Base-by-base conservation (phyloP, 441 rosid genomes). In the Syzygium malaccense region DNA sequence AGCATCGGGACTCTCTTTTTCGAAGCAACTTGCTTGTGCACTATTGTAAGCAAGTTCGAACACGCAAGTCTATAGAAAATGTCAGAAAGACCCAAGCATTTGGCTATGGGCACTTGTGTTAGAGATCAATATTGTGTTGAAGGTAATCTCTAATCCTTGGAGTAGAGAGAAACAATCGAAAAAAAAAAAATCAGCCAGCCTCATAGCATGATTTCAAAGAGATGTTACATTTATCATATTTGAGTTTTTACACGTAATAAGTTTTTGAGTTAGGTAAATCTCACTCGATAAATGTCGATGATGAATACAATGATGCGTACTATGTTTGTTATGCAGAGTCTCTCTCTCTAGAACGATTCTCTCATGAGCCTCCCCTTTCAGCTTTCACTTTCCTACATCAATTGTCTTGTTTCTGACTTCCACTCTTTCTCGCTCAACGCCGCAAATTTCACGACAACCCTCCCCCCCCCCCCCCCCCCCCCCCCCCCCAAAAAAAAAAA, bases 31-130 rank as follows among this genome's bases (percentile, higher is more conserved):
- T 64, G 71, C 37, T n/a, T 5, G 10, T 64, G 71, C 71, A 64
- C 33, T 10, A 25, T 64, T n/a, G 23, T 30, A 32, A 64, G 37
- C 33, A 30, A 62, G 0, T 30, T 64, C 2, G 1, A 7, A 30
- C 41, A 30, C 1, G 37, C 0, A 2, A 26, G 13, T 57, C 62
- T 57, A 9, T 12, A 57, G 10, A 57, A 0, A 57, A 23, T 8
- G 62, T 57, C 1, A 25, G 23, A 57, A 57, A 20, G 0, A 57
- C n/a, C 62, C 25, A 57, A 57, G 62, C 62, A 4, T 57, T 57
- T 23, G 62, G 28, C 62, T 23, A 25, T 57, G 62, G n/a, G 11
- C n/a, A 57, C 14, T 57, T 4, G 6, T 25, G 28, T 0, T 57
- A 57, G n/a, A 0, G 28, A 57, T 23, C 62, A 10, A 0, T 57